phyloP scores from a whole-genome alignment of 148 eudicot genomes.

The Fallopia convolvulus region DNA sequence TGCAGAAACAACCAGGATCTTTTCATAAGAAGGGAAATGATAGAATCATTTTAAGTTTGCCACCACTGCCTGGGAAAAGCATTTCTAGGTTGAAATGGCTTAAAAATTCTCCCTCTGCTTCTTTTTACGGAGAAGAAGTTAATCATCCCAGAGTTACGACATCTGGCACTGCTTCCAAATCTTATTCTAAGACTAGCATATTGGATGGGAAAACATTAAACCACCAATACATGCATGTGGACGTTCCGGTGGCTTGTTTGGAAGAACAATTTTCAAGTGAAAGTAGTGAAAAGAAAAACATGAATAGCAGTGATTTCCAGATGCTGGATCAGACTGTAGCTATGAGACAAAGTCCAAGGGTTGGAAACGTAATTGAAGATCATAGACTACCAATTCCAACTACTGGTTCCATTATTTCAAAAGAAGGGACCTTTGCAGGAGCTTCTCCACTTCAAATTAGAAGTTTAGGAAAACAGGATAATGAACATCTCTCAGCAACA shows the following conservation, averaged over 20 bases:
- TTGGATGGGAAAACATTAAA: slow-evolving; percentile 16
- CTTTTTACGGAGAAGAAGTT: slow-evolving; percentile 37
- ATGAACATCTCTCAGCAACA: slow-evolving; percentile 17
- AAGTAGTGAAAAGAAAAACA: slow-evolving; percentile 18
- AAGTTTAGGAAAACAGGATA: slow-evolving; percentile 23
- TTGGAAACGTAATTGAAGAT: slow-evolving; percentile 16
- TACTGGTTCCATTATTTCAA: slow-evolving; percentile 11
- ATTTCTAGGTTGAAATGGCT: slow-evolving; percentile 28
- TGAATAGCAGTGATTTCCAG: slow-evolving; percentile 13
- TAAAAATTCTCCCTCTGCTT: slow-evolving; percentile 35
- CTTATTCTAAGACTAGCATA: slow-evolving; percentile 20
- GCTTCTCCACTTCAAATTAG: slow-evolving; percentile 33
- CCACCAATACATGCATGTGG: slow-evolving; percentile 20
- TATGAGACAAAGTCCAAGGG: slow-evolving; percentile 19
- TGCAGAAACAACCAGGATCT: slow-evolving; percentile 13
- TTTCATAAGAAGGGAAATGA: slow-evolving; percentile 17
- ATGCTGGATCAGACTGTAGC: slow-evolving; percentile 13
- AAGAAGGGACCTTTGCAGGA: slow-evolving; percentile 2
- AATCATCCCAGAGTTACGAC: slow-evolving; percentile 28
- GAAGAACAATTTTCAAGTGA: slow-evolving; percentile 29
- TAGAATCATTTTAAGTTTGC: slow-evolving; percentile 20
- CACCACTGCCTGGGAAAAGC: slow-evolving; percentile 24
- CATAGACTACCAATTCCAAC: slow-evolving; percentile 17
- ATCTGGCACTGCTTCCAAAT: slow-evolving; percentile 17
- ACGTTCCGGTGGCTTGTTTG: slow-evolving; percentile 38